Evolutionary conservation across 352 stramenopile genomes (phyloP).

Genomic region (Lagenidium giganteum): DNA sequence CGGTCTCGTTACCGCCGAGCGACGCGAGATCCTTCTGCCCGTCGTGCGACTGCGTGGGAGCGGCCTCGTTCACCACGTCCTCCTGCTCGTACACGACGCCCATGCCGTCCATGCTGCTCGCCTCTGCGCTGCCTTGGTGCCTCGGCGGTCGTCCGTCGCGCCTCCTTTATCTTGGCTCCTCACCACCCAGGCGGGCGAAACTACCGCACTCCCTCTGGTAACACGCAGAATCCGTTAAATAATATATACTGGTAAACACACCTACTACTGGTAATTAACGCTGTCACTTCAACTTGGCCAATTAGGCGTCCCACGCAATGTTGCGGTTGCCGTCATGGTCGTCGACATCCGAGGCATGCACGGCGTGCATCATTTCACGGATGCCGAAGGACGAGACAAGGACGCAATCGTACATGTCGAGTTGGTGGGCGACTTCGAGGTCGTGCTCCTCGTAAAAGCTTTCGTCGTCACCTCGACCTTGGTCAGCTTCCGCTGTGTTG

Average conservation of each 20-base stretch:
- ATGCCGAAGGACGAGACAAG: conserved; percentile 50
- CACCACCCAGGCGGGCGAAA: too few species aligned
- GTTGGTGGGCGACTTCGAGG: conserved; percentile 17
- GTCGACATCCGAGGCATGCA: neutral
- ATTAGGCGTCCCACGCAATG: conserved; percentile 27
- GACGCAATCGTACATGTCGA: conserved; percentile 34
- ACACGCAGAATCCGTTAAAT: too few species aligned
- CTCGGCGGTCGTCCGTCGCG: neutral
- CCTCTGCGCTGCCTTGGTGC: conserved; percentile 2
- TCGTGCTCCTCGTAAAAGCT: conserved; percentile 18
- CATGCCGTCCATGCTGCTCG: conserved; percentile 48
- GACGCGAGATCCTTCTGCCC: conserved; percentile 2
- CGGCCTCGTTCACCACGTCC: conserved; percentile 28
- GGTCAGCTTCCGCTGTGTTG: too few species aligned
- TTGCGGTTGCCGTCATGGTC: conserved; percentile 25
- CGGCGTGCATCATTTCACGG: conserved; percentile 30
- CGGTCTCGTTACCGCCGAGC: conserved; percentile 7
- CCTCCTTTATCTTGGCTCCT: too few species aligned
- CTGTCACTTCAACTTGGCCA: too few species aligned
- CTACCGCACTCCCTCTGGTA: too few species aligned
- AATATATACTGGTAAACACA: too few species aligned
- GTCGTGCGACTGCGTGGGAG: conserved; percentile 8
- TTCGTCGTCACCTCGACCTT: neutral
- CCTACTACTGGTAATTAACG: too few species aligned
- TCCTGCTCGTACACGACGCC: conserved; percentile 78